These are phyloP conservation scores for Vitellaria paradoxa DNA, from an alignment of 179 eudicot genomes.

Conservation along the genomic window DNA sequence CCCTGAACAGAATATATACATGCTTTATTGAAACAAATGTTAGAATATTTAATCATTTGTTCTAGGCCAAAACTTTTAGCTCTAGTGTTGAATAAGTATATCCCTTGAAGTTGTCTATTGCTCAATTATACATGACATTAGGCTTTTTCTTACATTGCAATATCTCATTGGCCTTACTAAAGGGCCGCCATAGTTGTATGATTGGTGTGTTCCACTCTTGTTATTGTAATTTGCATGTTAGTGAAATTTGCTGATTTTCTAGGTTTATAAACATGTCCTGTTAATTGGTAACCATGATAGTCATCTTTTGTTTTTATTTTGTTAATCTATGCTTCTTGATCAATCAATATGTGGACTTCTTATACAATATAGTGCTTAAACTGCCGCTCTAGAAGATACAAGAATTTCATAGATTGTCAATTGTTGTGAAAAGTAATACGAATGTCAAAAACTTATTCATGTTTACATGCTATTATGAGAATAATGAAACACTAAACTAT, in stretches of 20 bases:
- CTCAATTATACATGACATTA: neutral
- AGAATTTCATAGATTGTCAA: neutral
- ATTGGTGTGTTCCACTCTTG: no score
- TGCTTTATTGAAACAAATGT: no score
- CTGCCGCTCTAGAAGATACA: neutral
- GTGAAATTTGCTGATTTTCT: neutral
- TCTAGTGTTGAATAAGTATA: neutral
- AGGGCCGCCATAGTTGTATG: no score
- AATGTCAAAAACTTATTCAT: neutral
- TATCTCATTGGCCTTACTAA: no score
- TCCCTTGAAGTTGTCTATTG: neutral
- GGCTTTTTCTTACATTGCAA: neutral
- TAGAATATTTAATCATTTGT: no score
- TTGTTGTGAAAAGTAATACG: neutral
- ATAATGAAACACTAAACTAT: neutral
- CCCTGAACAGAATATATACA: no score
- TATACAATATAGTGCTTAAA: neutral
- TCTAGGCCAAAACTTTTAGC: neutral
- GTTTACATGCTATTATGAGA: neutral
- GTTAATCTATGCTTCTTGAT: neutral
- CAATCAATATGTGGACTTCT: neutral
- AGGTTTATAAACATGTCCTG: neutral
- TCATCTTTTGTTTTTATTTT: slow-evolving; percentile 6
- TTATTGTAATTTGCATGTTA: no score
- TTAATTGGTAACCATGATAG: neutral